These are phyloP conservation scores for Lagerstroemia speciosa DNA, from an alignment of 345 rosid genomes.

Conservation along the genomic window DNA sequence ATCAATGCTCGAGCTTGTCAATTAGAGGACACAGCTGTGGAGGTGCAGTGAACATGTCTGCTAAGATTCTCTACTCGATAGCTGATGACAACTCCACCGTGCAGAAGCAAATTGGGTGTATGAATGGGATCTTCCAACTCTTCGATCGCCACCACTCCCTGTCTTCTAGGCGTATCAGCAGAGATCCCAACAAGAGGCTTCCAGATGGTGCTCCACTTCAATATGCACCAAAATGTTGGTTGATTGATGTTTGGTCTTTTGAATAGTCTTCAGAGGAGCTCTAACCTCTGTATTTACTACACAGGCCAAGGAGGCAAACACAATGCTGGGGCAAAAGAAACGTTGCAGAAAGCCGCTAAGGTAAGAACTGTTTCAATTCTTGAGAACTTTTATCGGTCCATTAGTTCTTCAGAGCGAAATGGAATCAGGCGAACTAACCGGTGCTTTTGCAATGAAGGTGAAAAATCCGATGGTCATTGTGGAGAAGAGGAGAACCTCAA, in stretches of 20 bases:
- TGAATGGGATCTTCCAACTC: slow-evolving; percentile 74
- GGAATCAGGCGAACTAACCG: background rate
- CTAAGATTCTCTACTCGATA: slow-evolving; percentile 43
- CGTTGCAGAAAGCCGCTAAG: slow-evolving; percentile 27
- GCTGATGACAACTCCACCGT: slow-evolving; percentile 69
- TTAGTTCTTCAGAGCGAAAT: slow-evolving; percentile 1
- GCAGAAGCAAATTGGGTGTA: slow-evolving; percentile 80
- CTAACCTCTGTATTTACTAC: background rate
- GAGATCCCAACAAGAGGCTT: slow-evolving; percentile 32
- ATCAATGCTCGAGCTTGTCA: background rate
- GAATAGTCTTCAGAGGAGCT: background rate
- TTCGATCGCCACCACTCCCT: slow-evolving; percentile 63
- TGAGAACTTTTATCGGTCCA: background rate
- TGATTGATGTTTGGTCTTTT: background rate
- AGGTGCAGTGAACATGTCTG: slow-evolving; percentile 34
- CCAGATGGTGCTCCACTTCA: slow-evolving; percentile 37
- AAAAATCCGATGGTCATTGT: slow-evolving; percentile 32
- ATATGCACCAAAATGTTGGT: too few relatives aligned
- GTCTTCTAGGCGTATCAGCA: slow-evolving; percentile 32
- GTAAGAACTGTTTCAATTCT: background rate
- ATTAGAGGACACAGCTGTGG: background rate
- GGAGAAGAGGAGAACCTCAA: slow-evolving; percentile 47
- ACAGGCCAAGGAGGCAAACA: slow-evolving; percentile 40
- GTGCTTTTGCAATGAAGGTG: slow-evolving; percentile 39
- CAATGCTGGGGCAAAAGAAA: slow-evolving; percentile 22